Evolutionary conservation across 805 yeast genomes (phyloP).

Genomic region (Metschnikowia gelsemii): DNA sequence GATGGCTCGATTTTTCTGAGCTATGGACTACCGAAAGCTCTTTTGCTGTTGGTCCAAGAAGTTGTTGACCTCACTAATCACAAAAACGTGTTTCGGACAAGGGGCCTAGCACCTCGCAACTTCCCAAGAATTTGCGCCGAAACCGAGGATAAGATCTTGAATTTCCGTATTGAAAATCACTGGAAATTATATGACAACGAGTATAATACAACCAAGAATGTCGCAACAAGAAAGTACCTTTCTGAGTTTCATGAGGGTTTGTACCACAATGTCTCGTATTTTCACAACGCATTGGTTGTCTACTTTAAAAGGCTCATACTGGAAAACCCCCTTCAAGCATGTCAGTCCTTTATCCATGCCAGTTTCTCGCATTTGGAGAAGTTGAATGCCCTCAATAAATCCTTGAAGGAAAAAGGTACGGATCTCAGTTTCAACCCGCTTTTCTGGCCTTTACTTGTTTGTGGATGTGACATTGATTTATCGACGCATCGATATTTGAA

Average conservation of each 20-base stretch:
- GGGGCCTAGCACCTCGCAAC: conserved; percentile 48
- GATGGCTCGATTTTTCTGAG: conserved; percentile 36
- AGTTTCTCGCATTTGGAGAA: conserved; percentile 37
- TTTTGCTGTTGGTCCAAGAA: conserved; percentile 47
- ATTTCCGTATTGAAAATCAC: conserved; percentile 42
- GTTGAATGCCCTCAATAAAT: conserved; percentile 20
- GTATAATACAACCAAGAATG: conserved; percentile 21
- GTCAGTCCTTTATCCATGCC: conserved; percentile 36
- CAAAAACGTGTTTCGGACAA: conserved; percentile 43
- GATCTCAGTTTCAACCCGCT: conserved; percentile 36
- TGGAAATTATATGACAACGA: conserved; percentile 40
- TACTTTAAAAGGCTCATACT: conserved; percentile 49
- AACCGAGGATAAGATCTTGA: conserved; percentile 47
- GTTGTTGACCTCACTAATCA: conserved; percentile 51
- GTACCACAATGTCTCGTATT: conserved; percentile 36
- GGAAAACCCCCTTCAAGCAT: conserved; percentile 33
- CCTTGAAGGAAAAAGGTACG: conserved; percentile 1
- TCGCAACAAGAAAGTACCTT: conserved; percentile 24
- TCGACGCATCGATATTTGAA: conserved; percentile 30
- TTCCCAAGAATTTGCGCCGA: conserved; percentile 58
- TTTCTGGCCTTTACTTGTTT: conserved; percentile 50
- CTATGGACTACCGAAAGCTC: conserved; percentile 49
- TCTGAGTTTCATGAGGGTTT: conserved; percentile 43
- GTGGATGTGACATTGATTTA: conserved; percentile 28
- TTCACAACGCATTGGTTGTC: conserved; percentile 44